phyloP scores from a whole-genome alignment of 2,329 filamentous ascomycete genomes.

The Fusarium sp. region DNA sequence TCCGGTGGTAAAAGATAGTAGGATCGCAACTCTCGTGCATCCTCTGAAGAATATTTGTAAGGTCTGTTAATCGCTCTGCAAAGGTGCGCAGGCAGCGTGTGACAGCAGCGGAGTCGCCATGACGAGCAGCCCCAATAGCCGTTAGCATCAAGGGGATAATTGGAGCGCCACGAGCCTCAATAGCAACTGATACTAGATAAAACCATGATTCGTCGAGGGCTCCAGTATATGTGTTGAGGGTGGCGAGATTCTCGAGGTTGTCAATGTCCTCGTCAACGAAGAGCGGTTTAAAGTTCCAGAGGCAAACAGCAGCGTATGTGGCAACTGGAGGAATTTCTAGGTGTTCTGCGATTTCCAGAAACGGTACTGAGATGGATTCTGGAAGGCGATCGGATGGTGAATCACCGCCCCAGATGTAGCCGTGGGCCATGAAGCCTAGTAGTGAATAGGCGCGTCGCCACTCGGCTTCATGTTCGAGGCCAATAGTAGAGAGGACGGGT shows the following conservation, averaged over 20 bases:
- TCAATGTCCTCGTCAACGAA: constrained; percentile 88
- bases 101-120: constrained; percentile 78
- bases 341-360: constrained; percentile 81
- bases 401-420: constrained; percentile 96
- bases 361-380: constrained; percentile 84
- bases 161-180: constrained; percentile 91
- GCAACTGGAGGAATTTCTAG: constrained; percentile 93
- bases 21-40: constrained; percentile 98
- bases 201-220: constrained; percentile 99
- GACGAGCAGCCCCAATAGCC: constrained; percentile 85
- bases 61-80: constrained; percentile 89
- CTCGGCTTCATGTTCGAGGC: constrained; percentile 87
- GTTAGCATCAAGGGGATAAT: constrained; percentile 90
- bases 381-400: constrained; percentile 84
- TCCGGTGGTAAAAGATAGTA: constrained; percentile 93
- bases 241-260: constrained; percentile 88
- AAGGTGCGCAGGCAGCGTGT: constrained; percentile 84
- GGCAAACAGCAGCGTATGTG: constrained; percentile 90
- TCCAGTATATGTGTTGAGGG: constrained; percentile 91
- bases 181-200: constrained; percentile 94
- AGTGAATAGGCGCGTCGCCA: constrained; percentile 95
- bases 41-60: constrained; percentile 82
- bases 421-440: constrained; percentile 91
- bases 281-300: constrained; percentile 98
- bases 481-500: constrained; percentile 85